These are phyloP conservation scores for Talaromyces sp. DNA, from an alignment of 2,329 filamentous ascomycete genomes.

Conservation along the genomic window DNA sequence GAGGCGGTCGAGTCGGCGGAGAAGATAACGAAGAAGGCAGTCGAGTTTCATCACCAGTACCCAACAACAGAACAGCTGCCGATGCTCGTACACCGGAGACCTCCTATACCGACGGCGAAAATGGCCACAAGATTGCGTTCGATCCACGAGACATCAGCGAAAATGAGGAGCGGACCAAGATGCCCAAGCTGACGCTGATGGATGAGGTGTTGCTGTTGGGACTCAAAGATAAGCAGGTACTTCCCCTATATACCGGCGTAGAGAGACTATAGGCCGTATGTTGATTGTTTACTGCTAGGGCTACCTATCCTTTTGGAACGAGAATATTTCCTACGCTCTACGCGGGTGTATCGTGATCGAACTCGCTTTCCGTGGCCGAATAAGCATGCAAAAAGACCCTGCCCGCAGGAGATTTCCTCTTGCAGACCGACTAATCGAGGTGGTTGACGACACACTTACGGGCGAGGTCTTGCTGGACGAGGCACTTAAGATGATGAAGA, in stretches of 20 bases:
- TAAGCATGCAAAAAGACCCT: conserved; percentile 98
- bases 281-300: conserved; percentile 58
- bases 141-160: conserved; percentile 97
- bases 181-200: conserved; percentile 98
- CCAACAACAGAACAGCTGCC: conserved; percentile 57
- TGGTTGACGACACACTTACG: conserved; percentile 92
- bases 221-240: conserved; percentile 96
- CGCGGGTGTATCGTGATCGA: conserved; percentile 98
- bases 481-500: conserved; percentile 99
- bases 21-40: conserved; percentile 61
- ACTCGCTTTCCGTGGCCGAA: conserved; percentile 87
- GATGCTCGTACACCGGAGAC: conserved; percentile 62
- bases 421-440: conserved; percentile 90
- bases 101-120: conserved; percentile 79
- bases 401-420: conserved; percentile 87
- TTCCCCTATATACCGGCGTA: background rate
- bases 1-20: conserved; percentile 55
- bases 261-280: background rate
- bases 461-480: conserved; percentile 97
- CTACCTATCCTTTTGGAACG: conserved; percentile 99
- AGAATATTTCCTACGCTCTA: conserved; percentile 98
- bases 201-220: conserved; percentile 94
- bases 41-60: conserved; percentile 63
- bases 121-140: conserved; percentile 97
- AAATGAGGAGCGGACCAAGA: conserved; percentile 91